phyloP scores from a whole-genome alignment of 768 basidiomycete genomes.

The Galerina marginata region DNA sequence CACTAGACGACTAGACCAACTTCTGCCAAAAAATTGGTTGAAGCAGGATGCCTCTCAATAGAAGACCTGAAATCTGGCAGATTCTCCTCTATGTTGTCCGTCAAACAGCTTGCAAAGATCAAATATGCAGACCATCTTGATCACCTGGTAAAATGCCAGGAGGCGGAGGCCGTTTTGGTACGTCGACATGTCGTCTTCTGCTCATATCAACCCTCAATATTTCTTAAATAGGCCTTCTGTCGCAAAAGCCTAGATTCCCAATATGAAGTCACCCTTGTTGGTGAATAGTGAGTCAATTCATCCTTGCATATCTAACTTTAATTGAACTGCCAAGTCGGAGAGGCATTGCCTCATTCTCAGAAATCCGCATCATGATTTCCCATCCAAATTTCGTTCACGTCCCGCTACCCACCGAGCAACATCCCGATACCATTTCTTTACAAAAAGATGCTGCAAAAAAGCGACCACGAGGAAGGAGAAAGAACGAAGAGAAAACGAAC shows the following conservation, averaged over 20 bases:
- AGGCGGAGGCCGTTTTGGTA: slow-evolving; percentile 55
- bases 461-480: slow-evolving; percentile 11
- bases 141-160: slow-evolving; percentile 38
- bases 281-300: slow-evolving; percentile 55
- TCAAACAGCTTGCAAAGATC: slow-evolving; percentile 41
- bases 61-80: slow-evolving; percentile 45
- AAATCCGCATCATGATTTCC: slow-evolving; percentile 48
- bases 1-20: slow-evolving; percentile 27
- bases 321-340: slow-evolving; percentile 49
- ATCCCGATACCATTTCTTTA: slow-evolving; percentile 7
- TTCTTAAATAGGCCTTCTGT: slow-evolving; percentile 49
- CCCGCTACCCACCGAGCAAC: slow-evolving; percentile 39
- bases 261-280: slow-evolving; percentile 56
- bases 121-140: slow-evolving; percentile 47
- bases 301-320: not conserved
- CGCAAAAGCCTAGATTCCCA: slow-evolving; percentile 49
- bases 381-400: slow-evolving; percentile 52
- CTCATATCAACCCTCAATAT: not conserved
- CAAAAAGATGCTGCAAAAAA: slow-evolving; percentile 11
- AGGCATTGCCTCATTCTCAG: slow-evolving; percentile 37
- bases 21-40: slow-evolving; percentile 50
- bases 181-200: slow-evolving; percentile 12
- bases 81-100: slow-evolving; percentile 44
- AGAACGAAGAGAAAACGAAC: slow-evolving; percentile 14
- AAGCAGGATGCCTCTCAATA: slow-evolving; percentile 52